Evolutionary conservation across 495 filamentous ascomycete genomes (phyloP).

Genomic region (Neurospora tetrasperma): DNA sequence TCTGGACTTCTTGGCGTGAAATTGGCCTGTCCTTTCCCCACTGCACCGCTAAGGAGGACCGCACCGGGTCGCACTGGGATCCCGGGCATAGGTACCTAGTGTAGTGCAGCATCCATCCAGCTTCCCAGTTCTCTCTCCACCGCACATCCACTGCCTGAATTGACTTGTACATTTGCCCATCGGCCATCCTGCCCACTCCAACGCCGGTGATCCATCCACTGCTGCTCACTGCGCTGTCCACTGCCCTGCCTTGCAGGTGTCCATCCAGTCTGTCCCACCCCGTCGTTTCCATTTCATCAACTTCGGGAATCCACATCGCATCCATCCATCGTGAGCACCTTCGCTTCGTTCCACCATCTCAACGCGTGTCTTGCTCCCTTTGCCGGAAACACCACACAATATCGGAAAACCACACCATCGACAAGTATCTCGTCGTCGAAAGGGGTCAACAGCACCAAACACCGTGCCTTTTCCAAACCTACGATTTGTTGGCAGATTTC

Average conservation of each 20-base stretch:
- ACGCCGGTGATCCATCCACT: background rate
- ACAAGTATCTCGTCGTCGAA: background rate
- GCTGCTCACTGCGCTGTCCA: background rate
- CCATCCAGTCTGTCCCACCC: background rate
- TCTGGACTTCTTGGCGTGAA: background rate
- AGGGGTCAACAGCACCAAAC: background rate
- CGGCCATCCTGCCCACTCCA: background rate
- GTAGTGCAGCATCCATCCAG: background rate
- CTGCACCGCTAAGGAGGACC: background rate
- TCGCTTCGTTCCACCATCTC: background rate
- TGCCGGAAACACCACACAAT: background rate
- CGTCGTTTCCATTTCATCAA: background rate
- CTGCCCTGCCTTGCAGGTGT: background rate
- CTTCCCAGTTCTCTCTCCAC: background rate
- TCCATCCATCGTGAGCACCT: background rate
- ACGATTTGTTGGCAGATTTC: background rate
- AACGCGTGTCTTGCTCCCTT: background rate
- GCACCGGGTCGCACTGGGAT: background rate
- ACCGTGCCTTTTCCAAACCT: background rate
- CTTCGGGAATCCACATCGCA: background rate
- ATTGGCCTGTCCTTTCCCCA: background rate
- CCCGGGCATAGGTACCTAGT: too few relatives aligned
- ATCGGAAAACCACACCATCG: background rate
- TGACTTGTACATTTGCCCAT: background rate
- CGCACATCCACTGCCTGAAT: background rate